phyloP scores from a whole-genome alignment of 345 rosid genomes.

The Salix caprea region DNA sequence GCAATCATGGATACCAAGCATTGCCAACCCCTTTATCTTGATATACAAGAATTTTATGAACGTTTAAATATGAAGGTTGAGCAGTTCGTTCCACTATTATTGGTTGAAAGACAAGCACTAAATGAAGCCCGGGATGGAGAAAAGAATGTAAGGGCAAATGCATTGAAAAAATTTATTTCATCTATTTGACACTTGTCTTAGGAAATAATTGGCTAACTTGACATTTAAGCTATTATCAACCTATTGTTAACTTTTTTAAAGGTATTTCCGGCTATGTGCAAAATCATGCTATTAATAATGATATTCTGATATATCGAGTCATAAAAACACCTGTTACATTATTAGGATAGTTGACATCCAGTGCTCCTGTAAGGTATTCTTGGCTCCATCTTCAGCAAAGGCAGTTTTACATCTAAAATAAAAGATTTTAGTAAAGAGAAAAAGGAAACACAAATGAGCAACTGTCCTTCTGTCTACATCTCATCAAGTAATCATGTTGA shows the following conservation, averaged over 20 bases:
- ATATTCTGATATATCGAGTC: not conserved
- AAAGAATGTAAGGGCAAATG: constrained; percentile 57
- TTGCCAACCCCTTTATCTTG: constrained; percentile 31
- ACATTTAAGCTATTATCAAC: not conserved
- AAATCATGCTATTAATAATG: not conserved
- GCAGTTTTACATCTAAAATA: not conserved
- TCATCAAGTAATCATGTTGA: not conserved
- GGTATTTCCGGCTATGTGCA: not conserved
- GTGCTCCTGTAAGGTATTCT: not conserved
- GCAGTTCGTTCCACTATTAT: constrained; percentile 29
- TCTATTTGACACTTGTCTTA: not conserved
- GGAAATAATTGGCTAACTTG: not conserved
- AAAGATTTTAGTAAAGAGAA: not conserved
- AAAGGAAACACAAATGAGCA: not conserved
- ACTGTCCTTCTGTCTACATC: not conserved
- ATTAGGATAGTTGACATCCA: not conserved
- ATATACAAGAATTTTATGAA: constrained; percentile 27
- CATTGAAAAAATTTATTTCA: not conserved
- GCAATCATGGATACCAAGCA: constrained; percentile 28
- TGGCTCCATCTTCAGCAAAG: not conserved
- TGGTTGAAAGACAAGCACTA: constrained; percentile 36
- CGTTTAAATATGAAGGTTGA: constrained; percentile 30
- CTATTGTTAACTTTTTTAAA: not conserved
- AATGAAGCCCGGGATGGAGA: constrained; percentile 51
- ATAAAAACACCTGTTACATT: not conserved